Evolutionary conservation across 2,329 filamentous ascomycete genomes (phyloP), one percentile per base, ranked within the genome.

Genomic region (Drechslerella coelobrocha): DNA sequence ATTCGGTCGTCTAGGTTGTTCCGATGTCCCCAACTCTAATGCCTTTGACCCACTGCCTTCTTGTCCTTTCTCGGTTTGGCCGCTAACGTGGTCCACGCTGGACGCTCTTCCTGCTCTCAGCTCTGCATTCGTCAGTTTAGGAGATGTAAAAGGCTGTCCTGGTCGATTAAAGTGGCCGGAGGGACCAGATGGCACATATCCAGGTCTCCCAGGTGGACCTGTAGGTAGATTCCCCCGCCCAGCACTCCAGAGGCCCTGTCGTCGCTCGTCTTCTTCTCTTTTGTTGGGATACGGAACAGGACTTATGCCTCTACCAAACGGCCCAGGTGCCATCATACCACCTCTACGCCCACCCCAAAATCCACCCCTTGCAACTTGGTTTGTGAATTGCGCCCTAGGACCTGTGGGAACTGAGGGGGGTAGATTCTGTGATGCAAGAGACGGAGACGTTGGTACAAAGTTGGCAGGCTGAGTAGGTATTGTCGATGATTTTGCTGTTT

Each of bases 361-460:
- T 19, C 51, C 56, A 29, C 56, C 56, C 31, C 56, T 47, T 2
- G 50, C 34, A 23, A 53, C 31, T 34, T 43, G 61, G 14, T 56
- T 57, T 21, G 34, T 52, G 24, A 66, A 65, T 23, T 63, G 62
- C 5, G 63, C 63, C 31, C 65, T 56, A 27, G 65, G 65, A 2
- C 65, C 65, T 2, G 65, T 69, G 10, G 65, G 65, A 14, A 61
- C 45, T n/a, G 65, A 62, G 14, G 53, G 65, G 26, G 65, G 65
- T 9, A 69, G 17, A 21, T 24, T 57, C 26, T 61, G 56, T 10
- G 56, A 51, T 3, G 52, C 43, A 14, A 53, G 55, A 9, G 65
- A 69, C 3, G 65, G 65, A 8, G 65, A 69, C 34, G 65, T 69
- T n/a, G 65, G 65, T 7, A 56, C 45, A 55, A 69, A 69, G 43